Percentiles rank a stretch among this genome's conserved stretches.
Conservation (phyloP, 2,329 filamentous ascomycete species). For the Sclerotinia glacialis region DNA sequence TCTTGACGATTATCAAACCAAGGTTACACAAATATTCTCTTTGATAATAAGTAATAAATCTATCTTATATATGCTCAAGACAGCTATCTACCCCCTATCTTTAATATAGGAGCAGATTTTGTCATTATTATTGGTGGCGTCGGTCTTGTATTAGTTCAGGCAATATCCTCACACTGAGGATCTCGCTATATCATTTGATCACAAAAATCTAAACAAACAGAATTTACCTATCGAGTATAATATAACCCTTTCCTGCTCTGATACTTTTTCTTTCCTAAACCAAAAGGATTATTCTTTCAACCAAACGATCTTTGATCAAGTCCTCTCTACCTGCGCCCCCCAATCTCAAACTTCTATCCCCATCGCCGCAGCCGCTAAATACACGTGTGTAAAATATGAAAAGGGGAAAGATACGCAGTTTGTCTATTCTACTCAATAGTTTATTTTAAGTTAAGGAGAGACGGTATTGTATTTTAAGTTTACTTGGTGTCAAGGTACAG, state of each 20-base stretch:
- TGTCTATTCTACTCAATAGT: neutral
- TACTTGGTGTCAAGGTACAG: too few relatives aligned
- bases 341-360: neutral
- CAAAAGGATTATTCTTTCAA: neutral
- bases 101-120: constrained; percentile 40
- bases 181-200: constrained; percentile 33
- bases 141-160: constrained; percentile 29
- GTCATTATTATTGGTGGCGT: constrained; percentile 32
- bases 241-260: constrained; percentile 39
- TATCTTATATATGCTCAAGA: constrained; percentile 18
- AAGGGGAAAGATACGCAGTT: neutral
- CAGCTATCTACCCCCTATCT: constrained; percentile 27
- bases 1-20: too few relatives aligned
- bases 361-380: neutral
- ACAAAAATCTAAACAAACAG: constrained; percentile 34
- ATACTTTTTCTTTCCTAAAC: constrained; percentile 33
- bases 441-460: neutral
- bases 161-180: constrained; percentile 28
- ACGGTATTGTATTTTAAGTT: constrained; percentile 2
- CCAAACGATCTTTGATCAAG: constrained; percentile 6
- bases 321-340: neutral
- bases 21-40: too few relatives aligned
- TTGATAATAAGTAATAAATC: neutral
- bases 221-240: constrained; percentile 43
- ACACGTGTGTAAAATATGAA: neutral